These are phyloP conservation scores for Teunomyces aglyptinius DNA, from an alignment of 805 yeast genomes.

Conservation along the genomic window DNA sequence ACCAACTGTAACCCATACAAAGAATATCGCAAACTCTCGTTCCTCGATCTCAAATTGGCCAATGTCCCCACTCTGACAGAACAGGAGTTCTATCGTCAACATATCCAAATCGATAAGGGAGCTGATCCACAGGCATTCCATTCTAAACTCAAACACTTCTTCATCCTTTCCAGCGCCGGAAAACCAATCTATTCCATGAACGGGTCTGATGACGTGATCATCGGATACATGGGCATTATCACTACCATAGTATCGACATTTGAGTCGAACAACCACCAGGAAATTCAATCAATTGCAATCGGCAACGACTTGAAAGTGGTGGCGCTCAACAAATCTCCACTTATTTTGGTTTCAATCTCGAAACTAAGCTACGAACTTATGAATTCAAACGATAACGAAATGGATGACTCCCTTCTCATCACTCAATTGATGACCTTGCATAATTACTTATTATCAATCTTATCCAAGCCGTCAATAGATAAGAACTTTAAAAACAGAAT, in stretches of 20 bases:
- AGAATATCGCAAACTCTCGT: neutral
- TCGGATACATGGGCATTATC: conserved; percentile 75
- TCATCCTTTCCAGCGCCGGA: conserved; percentile 80
- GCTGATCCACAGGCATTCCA: conserved; percentile 19
- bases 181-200: conserved; percentile 81
- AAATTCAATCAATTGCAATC: conserved; percentile 52
- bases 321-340: conserved; percentile 62
- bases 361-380: conserved; percentile 49
- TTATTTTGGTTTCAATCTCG: conserved; percentile 70
- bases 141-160: conserved; percentile 61
- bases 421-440: conserved; percentile 70
- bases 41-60: neutral
- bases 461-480: conserved; percentile 75
- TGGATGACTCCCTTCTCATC: conserved; percentile 15
- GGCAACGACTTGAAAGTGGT: conserved; percentile 51
- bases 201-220: conserved; percentile 64
- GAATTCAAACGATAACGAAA: conserved; percentile 4
- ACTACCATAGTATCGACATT: conserved; percentile 78
- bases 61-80: conserved; percentile 1
- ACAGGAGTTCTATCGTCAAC: conserved; percentile 14
- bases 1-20: neutral
- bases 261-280: conserved; percentile 39
- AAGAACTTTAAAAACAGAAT: conserved; percentile 68
- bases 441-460: conserved; percentile 74
- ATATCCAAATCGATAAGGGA: conserved; percentile 17